Evolutionary conservation across 2,329 filamentous ascomycete species (phyloP).

Genomic region (Cryoendolithus antarcticus): DNA sequence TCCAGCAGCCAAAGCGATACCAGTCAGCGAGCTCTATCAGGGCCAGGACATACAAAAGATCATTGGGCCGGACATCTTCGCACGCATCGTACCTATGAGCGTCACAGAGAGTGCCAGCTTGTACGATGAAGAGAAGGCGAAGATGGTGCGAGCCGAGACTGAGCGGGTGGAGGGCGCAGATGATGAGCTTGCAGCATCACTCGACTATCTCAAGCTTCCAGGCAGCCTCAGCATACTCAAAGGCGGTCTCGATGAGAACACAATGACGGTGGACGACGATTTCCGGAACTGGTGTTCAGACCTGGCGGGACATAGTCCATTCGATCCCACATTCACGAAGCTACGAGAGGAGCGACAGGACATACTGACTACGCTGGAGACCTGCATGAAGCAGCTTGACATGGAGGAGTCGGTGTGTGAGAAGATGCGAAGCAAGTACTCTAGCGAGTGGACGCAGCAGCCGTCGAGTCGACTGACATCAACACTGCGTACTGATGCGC

Average conservation of each 20-base stretch:
- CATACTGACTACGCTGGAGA: slow-evolving; percentile 61
- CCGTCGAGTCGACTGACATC: slow-evolving; percentile 82
- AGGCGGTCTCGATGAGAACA: slow-evolving; percentile 79
- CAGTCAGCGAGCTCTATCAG: slow-evolving; percentile 90
- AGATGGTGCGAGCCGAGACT: slow-evolving; percentile 82
- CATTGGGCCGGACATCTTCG: slow-evolving; percentile 91
- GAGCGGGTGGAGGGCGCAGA: slow-evolving; percentile 89
- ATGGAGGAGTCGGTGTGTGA: slow-evolving; percentile 97
- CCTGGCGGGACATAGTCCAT: slow-evolving; percentile 72
- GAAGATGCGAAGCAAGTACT: slow-evolving; percentile 98
- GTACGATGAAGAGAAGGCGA: slow-evolving; percentile 97
- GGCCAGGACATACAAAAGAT: slow-evolving; percentile 95
- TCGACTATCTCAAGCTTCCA: slow-evolving; percentile 87
- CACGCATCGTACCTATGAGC: slow-evolving; percentile 89
- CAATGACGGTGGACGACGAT: slow-evolving; percentile 70
- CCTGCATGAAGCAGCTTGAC: slow-evolving; percentile 76
- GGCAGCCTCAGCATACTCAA: slow-evolving; percentile 72
- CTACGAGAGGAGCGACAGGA: slow-evolving; percentile 65
- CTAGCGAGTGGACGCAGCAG: slow-evolving; percentile 91
- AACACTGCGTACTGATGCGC: slow-evolving; percentile 74
- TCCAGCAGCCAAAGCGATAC: slow-evolving; percentile 90
- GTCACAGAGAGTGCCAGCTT: slow-evolving; percentile 94
- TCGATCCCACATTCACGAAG: slow-evolving; percentile 64
- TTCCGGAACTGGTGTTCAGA: slow-evolving; percentile 92
- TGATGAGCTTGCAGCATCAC: slow-evolving; percentile 85